phyloP scores from a whole-genome alignment of 73 alveolate genomes.

The Paramecium primaurelia region DNA sequence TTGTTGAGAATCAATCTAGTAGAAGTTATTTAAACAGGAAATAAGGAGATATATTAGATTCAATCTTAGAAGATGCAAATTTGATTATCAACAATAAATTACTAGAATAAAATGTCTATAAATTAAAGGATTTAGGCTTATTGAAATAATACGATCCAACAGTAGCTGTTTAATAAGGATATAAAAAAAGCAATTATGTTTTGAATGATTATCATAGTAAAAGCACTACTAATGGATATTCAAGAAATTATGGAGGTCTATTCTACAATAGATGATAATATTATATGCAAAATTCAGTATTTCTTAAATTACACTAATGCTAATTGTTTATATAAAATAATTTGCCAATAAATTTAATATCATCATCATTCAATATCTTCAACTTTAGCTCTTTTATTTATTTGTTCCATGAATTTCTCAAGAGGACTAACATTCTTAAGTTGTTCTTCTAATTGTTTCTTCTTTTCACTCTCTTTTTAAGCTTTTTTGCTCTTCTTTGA shows the following conservation, averaged over 20 bases:
- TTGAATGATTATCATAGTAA: slow-evolving; percentile 42
- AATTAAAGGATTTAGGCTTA: slow-evolving; percentile 25
- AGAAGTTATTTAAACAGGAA: neutral
- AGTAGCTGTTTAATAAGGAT: neutral
- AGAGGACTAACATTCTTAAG: neutral
- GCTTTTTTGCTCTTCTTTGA: neutral
- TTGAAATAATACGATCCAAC: neutral
- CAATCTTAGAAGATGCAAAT: slow-evolving; percentile 21
- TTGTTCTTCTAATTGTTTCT: neutral
- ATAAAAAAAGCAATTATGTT: slow-evolving; percentile 23
- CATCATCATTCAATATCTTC: neutral
- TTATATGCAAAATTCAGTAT: neutral
- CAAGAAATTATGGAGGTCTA: slow-evolving; percentile 45
- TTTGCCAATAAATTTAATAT: neutral
- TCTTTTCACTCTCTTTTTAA: neutral
- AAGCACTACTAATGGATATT: slow-evolving; percentile 45
- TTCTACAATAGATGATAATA: slow-evolving; percentile 35
- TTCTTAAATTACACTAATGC: neutral
- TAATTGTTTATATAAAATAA: neutral
- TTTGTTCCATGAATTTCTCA: neutral
- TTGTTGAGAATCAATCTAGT: neutral
- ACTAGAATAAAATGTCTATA: neutral
- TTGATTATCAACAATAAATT: neutral
- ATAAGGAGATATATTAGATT: neutral
- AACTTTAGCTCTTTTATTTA: neutral